Percentiles rank a stretch among this genome's conserved stretches.
phyloP scores from a whole-genome alignment of 345 rosid genomes.

The Psidium guajava region DNA sequence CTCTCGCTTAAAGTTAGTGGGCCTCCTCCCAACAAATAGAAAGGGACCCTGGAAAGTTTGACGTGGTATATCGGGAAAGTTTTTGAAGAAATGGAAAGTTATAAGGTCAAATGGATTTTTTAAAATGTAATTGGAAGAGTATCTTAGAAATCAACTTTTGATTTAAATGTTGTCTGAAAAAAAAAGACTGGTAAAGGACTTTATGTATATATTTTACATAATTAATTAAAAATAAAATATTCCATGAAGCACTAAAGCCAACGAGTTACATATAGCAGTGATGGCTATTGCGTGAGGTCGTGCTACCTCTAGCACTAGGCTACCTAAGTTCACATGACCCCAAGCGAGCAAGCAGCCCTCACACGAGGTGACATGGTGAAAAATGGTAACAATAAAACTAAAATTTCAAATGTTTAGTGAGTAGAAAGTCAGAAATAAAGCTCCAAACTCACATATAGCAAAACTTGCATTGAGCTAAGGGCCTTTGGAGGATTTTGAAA shows the following conservation, averaged over 20 bases:
- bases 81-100: not conserved
- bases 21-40: not conserved
- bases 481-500: not conserved
- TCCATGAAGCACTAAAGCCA: accelerated
- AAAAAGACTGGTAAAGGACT: not conserved
- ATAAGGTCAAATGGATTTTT: not conserved
- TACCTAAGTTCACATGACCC: too few species aligned
- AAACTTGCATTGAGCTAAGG: not conserved
- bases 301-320: too few species aligned
- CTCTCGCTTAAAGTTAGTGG: not conserved
- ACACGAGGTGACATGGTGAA: too few species aligned
- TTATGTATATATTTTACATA: not conserved
- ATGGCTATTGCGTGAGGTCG: too few species aligned
- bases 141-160: not conserved
- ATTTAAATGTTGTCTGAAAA: not conserved
- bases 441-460: not conserved
- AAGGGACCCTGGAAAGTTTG: not conserved
- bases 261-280: too few species aligned
- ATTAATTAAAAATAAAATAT: too few species aligned
- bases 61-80: not conserved
- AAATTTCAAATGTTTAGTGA: too few species aligned
- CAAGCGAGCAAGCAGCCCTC: too few species aligned
- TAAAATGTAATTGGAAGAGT: not conserved
- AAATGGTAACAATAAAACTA: too few species aligned
- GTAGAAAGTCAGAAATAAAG: not conserved